Evolutionary conservation across 805 yeast genomes (phyloP).

Genomic region (Clavispora phyllophila): DNA sequence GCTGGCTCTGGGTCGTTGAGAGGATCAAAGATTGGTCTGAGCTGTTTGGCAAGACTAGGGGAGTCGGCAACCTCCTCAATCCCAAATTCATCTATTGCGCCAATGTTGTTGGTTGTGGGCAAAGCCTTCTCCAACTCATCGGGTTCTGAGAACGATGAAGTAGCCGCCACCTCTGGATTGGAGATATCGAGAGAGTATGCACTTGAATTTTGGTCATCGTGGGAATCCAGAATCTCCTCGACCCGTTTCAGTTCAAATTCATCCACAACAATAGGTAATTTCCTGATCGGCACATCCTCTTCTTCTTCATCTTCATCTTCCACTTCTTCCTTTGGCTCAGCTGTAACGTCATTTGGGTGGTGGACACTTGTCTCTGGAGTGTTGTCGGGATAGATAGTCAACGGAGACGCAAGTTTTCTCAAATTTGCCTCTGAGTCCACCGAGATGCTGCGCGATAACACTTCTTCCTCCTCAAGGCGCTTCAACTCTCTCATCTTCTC

Average conservation of each 20-base stretch:
- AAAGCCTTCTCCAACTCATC: not conserved
- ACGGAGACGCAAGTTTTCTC: not conserved
- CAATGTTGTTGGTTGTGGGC: not conserved
- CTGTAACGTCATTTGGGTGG: no score
- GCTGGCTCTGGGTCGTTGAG: constrained; percentile 5
- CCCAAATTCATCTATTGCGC: constrained; percentile 18
- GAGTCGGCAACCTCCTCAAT: constrained; percentile 22
- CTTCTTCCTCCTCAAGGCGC: constrained; percentile 12
- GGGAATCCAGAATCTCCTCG: not conserved
- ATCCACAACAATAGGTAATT: constrained; percentile 18
- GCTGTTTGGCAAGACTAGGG: constrained; percentile 19
- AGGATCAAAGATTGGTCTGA: constrained; percentile 20
- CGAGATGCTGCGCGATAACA: not conserved
- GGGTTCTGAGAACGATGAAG: not conserved
- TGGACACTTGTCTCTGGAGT: not conserved
- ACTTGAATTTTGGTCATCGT: constrained; percentile 1
- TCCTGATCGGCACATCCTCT: constrained; percentile 18
- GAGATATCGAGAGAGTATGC: constrained; percentile 1
- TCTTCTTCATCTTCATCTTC: constrained; percentile 15
- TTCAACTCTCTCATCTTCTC: constrained; percentile 17
- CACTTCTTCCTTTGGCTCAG: not conserved
- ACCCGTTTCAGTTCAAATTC: constrained; percentile 17
- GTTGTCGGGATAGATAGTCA: constrained; percentile 1
- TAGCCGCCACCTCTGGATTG: not conserved
- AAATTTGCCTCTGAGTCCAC: not conserved